Evolutionary conservation across 306 rosid genomes (phyloP).

Genomic region (Potentilla sterilis): DNA sequence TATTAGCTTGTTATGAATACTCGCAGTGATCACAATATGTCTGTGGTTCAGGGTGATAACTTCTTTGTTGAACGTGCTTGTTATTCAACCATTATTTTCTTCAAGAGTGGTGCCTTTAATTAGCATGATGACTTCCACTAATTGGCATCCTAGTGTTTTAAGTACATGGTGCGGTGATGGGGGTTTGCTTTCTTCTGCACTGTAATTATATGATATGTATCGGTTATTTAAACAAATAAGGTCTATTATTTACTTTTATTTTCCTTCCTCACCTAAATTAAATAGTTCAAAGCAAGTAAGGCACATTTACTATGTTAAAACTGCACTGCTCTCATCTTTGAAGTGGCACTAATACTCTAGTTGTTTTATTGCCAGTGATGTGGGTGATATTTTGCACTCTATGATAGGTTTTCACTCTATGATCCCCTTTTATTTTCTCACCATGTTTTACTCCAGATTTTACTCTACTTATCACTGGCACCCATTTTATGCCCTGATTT

Average conservation of each 20-base stretch:
- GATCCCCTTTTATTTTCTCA: neutral
- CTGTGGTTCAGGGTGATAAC: neutral
- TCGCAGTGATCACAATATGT: neutral
- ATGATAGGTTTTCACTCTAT: neutral
- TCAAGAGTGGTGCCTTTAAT: neutral
- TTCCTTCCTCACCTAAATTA: neutral
- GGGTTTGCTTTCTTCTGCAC: neutral
- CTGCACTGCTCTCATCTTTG: neutral
- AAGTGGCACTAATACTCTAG: neutral
- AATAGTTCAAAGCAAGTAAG: neutral
- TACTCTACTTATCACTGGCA: neutral
- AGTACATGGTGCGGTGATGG: neutral
- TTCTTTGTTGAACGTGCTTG: neutral
- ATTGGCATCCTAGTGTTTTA: neutral
- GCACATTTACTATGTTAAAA: neutral
- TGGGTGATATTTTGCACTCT: neutral
- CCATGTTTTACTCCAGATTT: neutral
- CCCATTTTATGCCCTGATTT: neutral
- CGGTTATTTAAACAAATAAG: neutral
- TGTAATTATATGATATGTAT: neutral
- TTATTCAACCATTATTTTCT: neutral
- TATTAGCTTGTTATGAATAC: neutral
- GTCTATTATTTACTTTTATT: neutral
- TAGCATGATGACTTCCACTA: neutral
- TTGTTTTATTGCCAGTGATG: neutral